Percentiles rank a stretch among this genome's conserved stretches.
Evolutionary conservation across 441 rosid genomes (phyloP).

Genomic region (Gossypium davidsonii): DNA sequence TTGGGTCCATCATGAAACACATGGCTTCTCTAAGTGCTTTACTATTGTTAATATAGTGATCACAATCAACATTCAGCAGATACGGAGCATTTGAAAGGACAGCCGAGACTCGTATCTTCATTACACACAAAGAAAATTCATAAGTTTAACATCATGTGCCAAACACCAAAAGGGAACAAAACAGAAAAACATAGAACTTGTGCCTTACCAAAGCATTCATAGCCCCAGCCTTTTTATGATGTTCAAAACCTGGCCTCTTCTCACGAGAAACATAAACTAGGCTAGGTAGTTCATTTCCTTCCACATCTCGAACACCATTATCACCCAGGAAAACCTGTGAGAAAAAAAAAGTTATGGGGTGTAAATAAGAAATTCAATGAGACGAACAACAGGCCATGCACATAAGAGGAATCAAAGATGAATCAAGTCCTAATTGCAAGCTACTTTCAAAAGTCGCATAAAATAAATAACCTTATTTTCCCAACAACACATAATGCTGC

Average conservation of each 20-base stretch:
- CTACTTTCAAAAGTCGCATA: not conserved
- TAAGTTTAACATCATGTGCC: not conserved
- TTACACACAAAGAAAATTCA: not conserved
- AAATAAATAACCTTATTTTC: not conserved
- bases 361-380: not conserved
- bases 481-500: not conserved
- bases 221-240: conserved; percentile 21
- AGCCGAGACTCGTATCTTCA: conserved; percentile 65
- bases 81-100: conserved; percentile 76
- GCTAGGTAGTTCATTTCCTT: conserved; percentile 61
- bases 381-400: not conserved
- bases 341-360: not conserved
- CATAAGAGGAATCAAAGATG: not conserved
- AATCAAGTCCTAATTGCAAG: not conserved
- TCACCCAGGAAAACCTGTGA: conserved; percentile 69
- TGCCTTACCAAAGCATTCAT: conserved; percentile 58
- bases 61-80: conserved; percentile 68
- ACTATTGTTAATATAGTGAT: conserved; percentile 73
- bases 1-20: conserved; percentile 88
- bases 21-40: conserved; percentile 76
- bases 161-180: not conserved
- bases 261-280: conserved; percentile 34
- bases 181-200: not conserved
- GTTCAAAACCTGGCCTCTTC: no score
- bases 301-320: conserved; percentile 53